Evolutionary conservation across 2,329 filamentous ascomycete genomes (phyloP).

Genomic region (Fusarium poae): DNA sequence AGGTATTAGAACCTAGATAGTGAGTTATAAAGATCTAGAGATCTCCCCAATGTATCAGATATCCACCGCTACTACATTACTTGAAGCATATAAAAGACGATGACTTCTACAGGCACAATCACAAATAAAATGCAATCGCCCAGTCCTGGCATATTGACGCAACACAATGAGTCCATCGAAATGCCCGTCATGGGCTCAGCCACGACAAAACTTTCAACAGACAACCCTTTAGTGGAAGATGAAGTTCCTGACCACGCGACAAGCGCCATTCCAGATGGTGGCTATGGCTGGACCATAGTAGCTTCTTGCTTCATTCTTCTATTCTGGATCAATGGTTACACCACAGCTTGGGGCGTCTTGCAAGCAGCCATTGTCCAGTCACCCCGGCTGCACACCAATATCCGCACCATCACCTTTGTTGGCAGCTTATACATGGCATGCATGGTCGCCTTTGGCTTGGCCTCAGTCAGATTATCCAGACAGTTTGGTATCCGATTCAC

Average conservation of each 20-base stretch:
- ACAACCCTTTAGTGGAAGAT: background rate
- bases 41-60: background rate
- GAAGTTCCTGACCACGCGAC: slow-evolving; percentile 12
- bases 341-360: slow-evolving; percentile 7
- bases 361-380: slow-evolving; percentile 7
- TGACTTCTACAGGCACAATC: background rate
- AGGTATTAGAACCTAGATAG: accelerated
- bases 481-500: background rate
- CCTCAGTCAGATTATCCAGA: background rate
- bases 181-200: background rate
- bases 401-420: slow-evolving; percentile 10
- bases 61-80: background rate
- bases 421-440: slow-evolving; percentile 17
- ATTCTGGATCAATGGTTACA: slow-evolving; percentile 17
- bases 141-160: background rate
- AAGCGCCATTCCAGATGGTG: slow-evolving; percentile 11
- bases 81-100: background rate
- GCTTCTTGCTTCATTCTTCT: background rate
- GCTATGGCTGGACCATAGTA: slow-evolving; percentile 24
- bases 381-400: background rate
- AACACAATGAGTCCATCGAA: background rate
- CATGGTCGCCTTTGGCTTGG: background rate
- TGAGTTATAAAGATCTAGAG: background rate
- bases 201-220: background rate
- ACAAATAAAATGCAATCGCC: background rate